Conservation (phyloP, 2,329 filamentous ascomycete genomes). For the Mycogone perniciosa region DNA sequence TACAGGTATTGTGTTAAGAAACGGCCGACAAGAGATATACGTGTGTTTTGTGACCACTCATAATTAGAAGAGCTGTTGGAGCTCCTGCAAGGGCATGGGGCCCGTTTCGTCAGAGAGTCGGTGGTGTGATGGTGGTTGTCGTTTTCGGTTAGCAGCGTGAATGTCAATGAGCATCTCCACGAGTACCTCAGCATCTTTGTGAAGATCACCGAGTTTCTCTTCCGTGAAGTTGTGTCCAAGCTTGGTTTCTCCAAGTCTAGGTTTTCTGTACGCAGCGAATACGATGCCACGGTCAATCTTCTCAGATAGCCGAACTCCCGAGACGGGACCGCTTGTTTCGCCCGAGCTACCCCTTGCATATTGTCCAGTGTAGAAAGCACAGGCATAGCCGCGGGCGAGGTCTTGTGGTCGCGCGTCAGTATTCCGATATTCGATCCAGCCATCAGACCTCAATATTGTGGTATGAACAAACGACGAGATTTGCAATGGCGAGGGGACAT, state of each 20-base stretch:
- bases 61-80: slow-evolving; percentile 1
- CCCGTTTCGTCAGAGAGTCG: slow-evolving; percentile 31
- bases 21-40: not conserved
- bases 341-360: slow-evolving; percentile 24
- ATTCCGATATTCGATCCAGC: slow-evolving; percentile 49
- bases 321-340: slow-evolving; percentile 21
- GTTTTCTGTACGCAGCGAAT: slow-evolving; percentile 50
- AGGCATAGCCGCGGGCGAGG: slow-evolving; percentile 46
- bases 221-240: slow-evolving; percentile 29
- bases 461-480: slow-evolving; percentile 45
- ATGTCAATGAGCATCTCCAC: slow-evolving; percentile 48
- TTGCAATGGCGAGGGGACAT: slow-evolving; percentile 45
- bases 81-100: slow-evolving; percentile 27
- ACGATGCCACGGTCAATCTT: slow-evolving; percentile 46
- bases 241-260: slow-evolving; percentile 31
- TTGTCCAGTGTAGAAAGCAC: slow-evolving; percentile 44
- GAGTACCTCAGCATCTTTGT: slow-evolving; percentile 45
- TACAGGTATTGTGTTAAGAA: not conserved
- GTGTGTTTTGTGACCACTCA: not conserved
- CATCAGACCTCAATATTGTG: slow-evolving; percentile 41
- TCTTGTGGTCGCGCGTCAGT: slow-evolving; percentile 36
- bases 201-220: slow-evolving; percentile 40
- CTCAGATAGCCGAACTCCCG: slow-evolving; percentile 18
- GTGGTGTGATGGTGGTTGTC: slow-evolving; percentile 22
- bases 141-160: slow-evolving; percentile 34